Conservation (phyloP, 2,329 filamentous ascomycete genomes). For the Xylariales sp. region DNA sequence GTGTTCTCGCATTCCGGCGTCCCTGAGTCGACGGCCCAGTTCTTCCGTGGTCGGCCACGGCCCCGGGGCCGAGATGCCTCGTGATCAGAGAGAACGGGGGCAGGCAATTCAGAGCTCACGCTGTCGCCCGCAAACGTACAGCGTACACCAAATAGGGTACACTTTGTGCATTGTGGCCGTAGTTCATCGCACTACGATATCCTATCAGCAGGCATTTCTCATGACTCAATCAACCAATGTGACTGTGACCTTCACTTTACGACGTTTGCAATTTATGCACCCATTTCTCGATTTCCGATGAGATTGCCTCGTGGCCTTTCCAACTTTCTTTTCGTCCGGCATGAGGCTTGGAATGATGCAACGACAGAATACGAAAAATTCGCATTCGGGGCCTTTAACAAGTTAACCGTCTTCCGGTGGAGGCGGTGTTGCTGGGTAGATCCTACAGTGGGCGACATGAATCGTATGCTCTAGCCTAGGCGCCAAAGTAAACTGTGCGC, state of each 20-base stretch:
- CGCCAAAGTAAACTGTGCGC: no score
- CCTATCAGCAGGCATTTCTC: neutral
- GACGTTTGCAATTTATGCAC: conserved; percentile 24
- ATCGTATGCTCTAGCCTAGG: neutral
- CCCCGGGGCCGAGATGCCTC: conserved; percentile 1
- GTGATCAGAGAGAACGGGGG: neutral
- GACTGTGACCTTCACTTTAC: conserved; percentile 20
- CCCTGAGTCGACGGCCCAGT: neutral
- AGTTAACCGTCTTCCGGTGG: neutral
- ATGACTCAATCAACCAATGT: neutral
- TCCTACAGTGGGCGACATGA: neutral
- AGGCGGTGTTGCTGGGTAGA: neutral
- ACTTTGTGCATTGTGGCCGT: conserved; percentile 14
- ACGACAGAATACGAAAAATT: conserved; percentile 20
- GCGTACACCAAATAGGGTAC: conserved; percentile 2
- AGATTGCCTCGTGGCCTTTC: neutral
- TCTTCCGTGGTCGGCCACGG: conserved; percentile 19
- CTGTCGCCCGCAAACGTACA: neutral
- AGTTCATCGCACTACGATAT: conserved; percentile 11
- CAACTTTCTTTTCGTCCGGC: neutral
- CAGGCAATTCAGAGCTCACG: neutral
- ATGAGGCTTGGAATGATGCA: neutral
- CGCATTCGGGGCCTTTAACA: neutral
- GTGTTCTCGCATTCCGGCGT: neutral
- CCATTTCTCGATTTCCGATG: conserved; percentile 20